Evolutionary conservation across 192 early-diverging fungal species (phyloP), one percentile per base, ranked within the genome.

Genomic region (Umbelopsis sp.): DNA sequence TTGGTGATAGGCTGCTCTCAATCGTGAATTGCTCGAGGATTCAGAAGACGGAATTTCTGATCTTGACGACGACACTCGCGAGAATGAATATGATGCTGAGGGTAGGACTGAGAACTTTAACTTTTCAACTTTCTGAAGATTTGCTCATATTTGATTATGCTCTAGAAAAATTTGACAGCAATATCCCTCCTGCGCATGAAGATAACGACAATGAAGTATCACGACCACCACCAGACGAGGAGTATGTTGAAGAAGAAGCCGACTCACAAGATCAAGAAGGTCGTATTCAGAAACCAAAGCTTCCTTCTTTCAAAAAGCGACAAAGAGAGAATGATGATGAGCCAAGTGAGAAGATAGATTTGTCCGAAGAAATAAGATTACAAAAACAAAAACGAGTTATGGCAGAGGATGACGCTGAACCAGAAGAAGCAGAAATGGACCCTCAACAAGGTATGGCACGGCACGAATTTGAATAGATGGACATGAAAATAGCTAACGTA

Each of bases 231-330:
- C 35, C 41, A 3, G 49, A 47, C 27, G 41, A 48, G 16, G 35
- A 65, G 10, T 30, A 55, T 46, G 46, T 58, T 25, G 64, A 21
- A 9, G 61, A 48, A 52, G n/a, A 73, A 46, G 55, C 5, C 37
- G 37, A 41, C 7, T 41, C 30, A 41, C 12, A 49, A 8, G 15
- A 64, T 41, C 46, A 64, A 13, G 58, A 74, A 20, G 58, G n/a
- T 47, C 27, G 41, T 3, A 10, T 11, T 23, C 21, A 47, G 7
- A 30, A 48, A 27, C 64, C 46, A 3, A 71, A 72, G 48, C 50
- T 79, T 23, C 78, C 78, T 13, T 75, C 71, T 11, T 79, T 79
- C 44, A 79, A 79, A 70, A 71, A 71, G 23, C 66, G 74, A 46
- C 35, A 49, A 10, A 69, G 74, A 41, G 47, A 73, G 7, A 23